phyloP scores from a whole-genome alignment of 2,329 filamentous ascomycete genomes.

The Curvularia sp. region DNA sequence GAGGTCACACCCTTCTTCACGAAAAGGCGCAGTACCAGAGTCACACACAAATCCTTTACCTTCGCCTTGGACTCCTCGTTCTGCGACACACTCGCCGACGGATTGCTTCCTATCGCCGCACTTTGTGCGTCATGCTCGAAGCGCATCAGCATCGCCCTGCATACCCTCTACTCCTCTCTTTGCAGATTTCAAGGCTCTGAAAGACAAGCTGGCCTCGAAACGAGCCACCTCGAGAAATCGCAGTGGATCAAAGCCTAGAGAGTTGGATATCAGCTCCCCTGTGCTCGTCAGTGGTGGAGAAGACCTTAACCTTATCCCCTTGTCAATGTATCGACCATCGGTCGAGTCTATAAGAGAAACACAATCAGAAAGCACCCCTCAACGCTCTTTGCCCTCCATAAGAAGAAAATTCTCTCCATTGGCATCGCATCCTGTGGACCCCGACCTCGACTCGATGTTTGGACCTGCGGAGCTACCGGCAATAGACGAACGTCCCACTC shows the following conservation, averaged over 20 bases:
- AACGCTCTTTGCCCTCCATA: constrained; percentile 24
- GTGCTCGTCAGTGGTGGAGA: constrained; percentile 44
- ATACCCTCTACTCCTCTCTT: constrained; percentile 40
- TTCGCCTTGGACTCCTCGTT: constrained; percentile 35
- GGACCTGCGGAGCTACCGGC: constrained; percentile 22
- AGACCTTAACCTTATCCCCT: constrained; percentile 37
- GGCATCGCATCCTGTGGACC: constrained; percentile 43
- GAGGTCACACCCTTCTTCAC: constrained; percentile 32
- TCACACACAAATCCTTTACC: constrained; percentile 30
- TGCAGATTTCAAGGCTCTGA: constrained; percentile 42
- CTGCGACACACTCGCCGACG: constrained; percentile 40
- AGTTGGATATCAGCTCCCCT: constrained; percentile 45
- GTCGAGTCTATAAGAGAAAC: constrained; percentile 24
- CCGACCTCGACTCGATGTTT: constrained; percentile 23
- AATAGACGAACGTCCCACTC: constrained; percentile 13
- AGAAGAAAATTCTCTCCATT: constrained; percentile 42
- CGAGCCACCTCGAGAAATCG: constrained; percentile 35
- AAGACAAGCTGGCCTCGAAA: constrained; percentile 43
- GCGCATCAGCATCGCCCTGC: constrained; percentile 42
- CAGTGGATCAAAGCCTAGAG: constrained; percentile 33
- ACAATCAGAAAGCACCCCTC: constrained; percentile 11
- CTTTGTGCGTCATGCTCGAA: constrained; percentile 38
- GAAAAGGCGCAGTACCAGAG: constrained; percentile 26
- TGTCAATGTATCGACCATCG: constrained; percentile 44
- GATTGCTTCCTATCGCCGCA: constrained; percentile 34